Evolutionary conservation across 1,139 yeast species (phyloP), one percentile per base, ranked within the genome.

Genomic region (Nakaseomyces delphensis): DNA sequence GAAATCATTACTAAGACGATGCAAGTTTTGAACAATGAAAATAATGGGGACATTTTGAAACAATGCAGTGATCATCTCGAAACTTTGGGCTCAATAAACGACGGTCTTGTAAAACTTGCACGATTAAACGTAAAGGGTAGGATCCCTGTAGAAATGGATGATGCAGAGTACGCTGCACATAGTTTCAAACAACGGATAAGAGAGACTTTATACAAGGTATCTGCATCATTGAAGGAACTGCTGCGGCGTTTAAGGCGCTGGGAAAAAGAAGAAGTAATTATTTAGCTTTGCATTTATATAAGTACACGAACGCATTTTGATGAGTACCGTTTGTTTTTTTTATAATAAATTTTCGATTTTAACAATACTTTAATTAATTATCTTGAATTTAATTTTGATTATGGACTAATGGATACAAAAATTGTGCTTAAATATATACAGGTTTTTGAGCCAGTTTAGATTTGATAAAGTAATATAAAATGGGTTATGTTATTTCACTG

Each of bases 91-190:
- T 33, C 37, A 3, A 11, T n/a, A n/a, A 33, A 33, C 11, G 21
- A 33, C 11, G 37, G 37, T 13, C 27, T 33, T 9, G 37, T 21
- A 4, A 20, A 20, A 9, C 21, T 33, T n/a, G 37, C 37, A 7
- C 16, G 37, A 7, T 4, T 33, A 11, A 33, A 33, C n/a, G 6
- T 33, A 5, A 33, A 33, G 10, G 37, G 37, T 5, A 33, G 21
- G 18, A 33, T 33, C 4, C 8, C 25, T 3, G 18, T 33, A 14
- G 27, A 33, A n/a, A 13, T 27, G 3, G 37, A 33, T 13, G 37
- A 33, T 21, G 37, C 37, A 20, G 37, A 33, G 4, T 33, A 33
- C 13, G 37, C 27, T 3, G 15, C 37, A n/a, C 37, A 33, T 13
- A 33, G 37, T n/a, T 33, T 33, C n/a, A 33, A 33, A 13, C 37